Evolutionary conservation across 495 filamentous ascomycete species (phyloP), one percentile per base, ranked within the genome.

Genomic region (Penicillium parvum): DNA sequence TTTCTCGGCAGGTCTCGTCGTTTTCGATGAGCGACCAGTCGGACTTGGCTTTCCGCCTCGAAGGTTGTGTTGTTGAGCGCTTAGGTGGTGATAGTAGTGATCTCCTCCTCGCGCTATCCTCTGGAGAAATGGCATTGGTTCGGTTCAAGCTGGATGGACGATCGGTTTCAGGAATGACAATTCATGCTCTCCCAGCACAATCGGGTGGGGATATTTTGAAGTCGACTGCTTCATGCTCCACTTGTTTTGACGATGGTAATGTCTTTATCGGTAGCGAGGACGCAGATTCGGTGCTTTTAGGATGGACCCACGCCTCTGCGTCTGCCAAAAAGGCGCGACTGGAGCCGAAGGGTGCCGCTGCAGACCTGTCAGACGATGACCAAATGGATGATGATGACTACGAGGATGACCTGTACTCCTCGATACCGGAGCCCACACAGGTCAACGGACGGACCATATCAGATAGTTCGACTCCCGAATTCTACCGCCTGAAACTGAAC

Each of bases 141-240:
- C 84, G 75, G 25, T 96, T 99, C 67, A 83, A 79, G 43, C 77
- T 96, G 36, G 90, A 95, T 60, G 92, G 92, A n/a, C 77, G 91
- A 32, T 92, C 88, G 7, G 88, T 99, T 17, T 95, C 90, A 26
- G 89, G 90, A 5, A 71, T 96, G 21, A 77, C 75, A 4, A 60
- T 98, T 33, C 78, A 77, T 35, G 63, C 77, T 11, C 62, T 96
- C 23, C 60, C 73, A 11, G 50, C 64, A 32, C 77, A 85, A 28
- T 57, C 74, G 1, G 85, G 84, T 15, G 83, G 81, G 2, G 49
- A 63, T 33, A 44, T 86, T 9, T 62, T 94, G 44, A 73, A 73
- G 18, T 77, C 78, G 22, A 68, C 75, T 19, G 78, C 83, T n/a
- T 83, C 86, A 3, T 87, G 83, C 32, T 74, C 86, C 1, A 75